phyloP scores from a whole-genome alignment of 768 basidiomycete genomes.

The Hebeloma cylindrosporum region DNA sequence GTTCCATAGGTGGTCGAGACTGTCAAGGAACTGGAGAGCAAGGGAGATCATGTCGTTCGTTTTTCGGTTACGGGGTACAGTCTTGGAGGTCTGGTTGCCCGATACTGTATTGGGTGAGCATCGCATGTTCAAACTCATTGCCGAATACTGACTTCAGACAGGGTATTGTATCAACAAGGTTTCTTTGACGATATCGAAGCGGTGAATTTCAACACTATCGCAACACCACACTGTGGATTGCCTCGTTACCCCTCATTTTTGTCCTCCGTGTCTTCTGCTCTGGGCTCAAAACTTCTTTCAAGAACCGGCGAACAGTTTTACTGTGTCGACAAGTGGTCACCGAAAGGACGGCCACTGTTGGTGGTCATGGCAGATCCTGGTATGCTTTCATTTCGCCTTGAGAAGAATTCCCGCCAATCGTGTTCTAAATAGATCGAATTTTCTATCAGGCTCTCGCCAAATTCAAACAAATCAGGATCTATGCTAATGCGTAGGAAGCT shows the following conservation, averaged over 20 bases:
- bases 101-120: slow-evolving; percentile 73
- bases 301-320: slow-evolving; percentile 83
- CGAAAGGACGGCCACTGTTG: slow-evolving; percentile 63
- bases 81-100: slow-evolving; percentile 79
- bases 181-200: slow-evolving; percentile 75
- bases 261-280: slow-evolving; percentile 47
- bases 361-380: slow-evolving; percentile 82
- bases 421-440: slow-evolving; percentile 49
- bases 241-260: slow-evolving; percentile 60
- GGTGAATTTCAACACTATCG: slow-evolving; percentile 80
- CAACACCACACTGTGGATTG: slow-evolving; percentile 82
- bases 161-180: slow-evolving; percentile 60
- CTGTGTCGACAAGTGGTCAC: slow-evolving; percentile 70
- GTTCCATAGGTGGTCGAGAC: slow-evolving; percentile 47
- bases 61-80: slow-evolving; percentile 79
- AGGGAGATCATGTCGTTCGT: slow-evolving; percentile 58
- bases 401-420: not conserved
- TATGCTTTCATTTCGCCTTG: slow-evolving; percentile 20
- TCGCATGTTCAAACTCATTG: not conserved
- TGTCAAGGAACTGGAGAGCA: slow-evolving; percentile 49
- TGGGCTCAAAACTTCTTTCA: slow-evolving; percentile 72
- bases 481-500: slow-evolving; percentile 73
- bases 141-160: slow-evolving; percentile 23
- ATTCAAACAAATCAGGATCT: slow-evolving; percentile 73
- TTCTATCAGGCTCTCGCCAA: slow-evolving; percentile 71